A percentile compares a stretch with the other conserved stretches of the same genome.
These are phyloP conservation scores for Arabidopsis hybrid DNA, from an alignment of 441 rosid species.

Conservation along the genomic window DNA sequence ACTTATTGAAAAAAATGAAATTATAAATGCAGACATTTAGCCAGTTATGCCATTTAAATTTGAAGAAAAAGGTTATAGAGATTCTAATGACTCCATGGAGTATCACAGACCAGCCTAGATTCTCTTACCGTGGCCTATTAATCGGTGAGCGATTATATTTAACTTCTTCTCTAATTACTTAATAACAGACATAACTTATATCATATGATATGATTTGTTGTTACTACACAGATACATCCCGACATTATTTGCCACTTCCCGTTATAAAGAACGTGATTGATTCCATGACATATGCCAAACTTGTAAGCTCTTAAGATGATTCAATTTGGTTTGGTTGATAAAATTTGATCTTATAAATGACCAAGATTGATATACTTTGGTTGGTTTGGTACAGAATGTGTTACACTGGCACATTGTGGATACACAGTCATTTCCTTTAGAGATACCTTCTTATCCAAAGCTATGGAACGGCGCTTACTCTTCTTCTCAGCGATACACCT, in stretches of 20 bases:
- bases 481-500: conserved; percentile 59
- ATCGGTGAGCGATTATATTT: conserved; percentile 53
- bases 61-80: conserved; percentile 50
- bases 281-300: conserved; percentile 73
- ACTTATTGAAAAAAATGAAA: not conserved
- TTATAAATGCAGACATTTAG: conserved; percentile 66
- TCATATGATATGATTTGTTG: conserved; percentile 14
- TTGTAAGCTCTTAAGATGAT: conserved; percentile 50
- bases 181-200: not conserved
- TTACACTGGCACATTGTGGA: conserved; percentile 87
- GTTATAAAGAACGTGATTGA: conserved; percentile 73
- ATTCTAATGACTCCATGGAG: conserved; percentile 67
- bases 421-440: conserved; percentile 76
- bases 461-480: conserved; percentile 83
- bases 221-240: conserved; percentile 66
- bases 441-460: conserved; percentile 79
- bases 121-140: conserved; percentile 71
- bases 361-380: not conserved
- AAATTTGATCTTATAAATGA: not conserved
- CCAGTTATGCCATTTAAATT: conserved; percentile 68
- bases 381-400: conserved; percentile 60
- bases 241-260: conserved; percentile 71
- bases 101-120: conserved; percentile 69
- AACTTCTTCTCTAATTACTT: not conserved
- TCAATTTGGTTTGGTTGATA: conserved; percentile 14